Conservation (phyloP, 2,329 filamentous ascomycete species). For the Sclerotinia glacialis region DNA sequence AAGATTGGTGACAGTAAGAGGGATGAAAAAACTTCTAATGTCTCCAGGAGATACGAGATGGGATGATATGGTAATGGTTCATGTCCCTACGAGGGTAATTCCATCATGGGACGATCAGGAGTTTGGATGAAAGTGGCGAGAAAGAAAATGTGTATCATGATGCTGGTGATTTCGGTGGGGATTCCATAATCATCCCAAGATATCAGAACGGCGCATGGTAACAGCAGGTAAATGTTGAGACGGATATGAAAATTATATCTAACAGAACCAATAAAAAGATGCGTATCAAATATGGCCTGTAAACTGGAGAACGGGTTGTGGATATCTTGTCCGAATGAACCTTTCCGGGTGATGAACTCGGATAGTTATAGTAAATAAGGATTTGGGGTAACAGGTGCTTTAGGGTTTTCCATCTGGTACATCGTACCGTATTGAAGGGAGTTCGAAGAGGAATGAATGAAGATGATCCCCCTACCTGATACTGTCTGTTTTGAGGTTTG, state of each 20-base stretch:
- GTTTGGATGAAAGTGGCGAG: neutral
- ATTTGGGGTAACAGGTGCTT: neutral
- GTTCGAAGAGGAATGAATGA: neutral
- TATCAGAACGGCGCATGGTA: neutral
- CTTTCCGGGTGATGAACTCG: neutral
- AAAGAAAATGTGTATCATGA: constrained; percentile 28
- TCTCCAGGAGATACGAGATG: constrained; percentile 32
- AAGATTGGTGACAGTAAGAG: constrained; percentile 17
- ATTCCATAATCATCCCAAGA: constrained; percentile 28
- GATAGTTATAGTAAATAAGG: neutral
- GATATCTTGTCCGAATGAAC: neutral
- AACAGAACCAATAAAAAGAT: neutral
- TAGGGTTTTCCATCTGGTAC: no score
- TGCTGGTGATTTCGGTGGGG: constrained; percentile 36
- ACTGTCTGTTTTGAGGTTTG: neutral
- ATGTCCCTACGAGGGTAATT: constrained; percentile 4
- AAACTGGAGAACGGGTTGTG: neutral
- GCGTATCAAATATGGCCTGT: neutral
- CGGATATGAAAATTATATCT: neutral
- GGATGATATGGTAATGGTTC: constrained; percentile 9
- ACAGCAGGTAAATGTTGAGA: neutral
- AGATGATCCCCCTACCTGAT: neutral
- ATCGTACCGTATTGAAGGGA: no score
- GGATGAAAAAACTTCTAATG: constrained; percentile 20
- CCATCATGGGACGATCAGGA: neutral